phyloP scores from a whole-genome alignment of 2,329 filamentous ascomycete genomes.

The Bipolaris gigantea region DNA sequence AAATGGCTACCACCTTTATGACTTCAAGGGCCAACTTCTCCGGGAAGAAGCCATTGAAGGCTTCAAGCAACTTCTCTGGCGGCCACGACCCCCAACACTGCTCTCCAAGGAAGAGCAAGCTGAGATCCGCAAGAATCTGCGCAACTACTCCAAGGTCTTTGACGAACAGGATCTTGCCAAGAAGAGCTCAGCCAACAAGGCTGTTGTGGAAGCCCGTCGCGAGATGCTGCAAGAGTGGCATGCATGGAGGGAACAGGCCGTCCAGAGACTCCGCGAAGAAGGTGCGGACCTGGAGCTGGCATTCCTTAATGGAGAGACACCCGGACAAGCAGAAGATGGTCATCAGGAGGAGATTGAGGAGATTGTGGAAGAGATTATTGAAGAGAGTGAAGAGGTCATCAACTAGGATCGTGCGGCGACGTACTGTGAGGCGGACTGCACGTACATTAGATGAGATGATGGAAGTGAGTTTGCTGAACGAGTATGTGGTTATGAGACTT shows the following conservation, averaged over 20 bases:
- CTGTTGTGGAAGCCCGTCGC: conserved; percentile 86
- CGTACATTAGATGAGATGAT: background rate
- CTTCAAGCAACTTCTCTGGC: conserved; percentile 97
- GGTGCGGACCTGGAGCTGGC: conserved; percentile 60
- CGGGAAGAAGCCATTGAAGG: conserved; percentile 92
- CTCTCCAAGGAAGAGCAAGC: conserved; percentile 97
- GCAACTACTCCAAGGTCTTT: conserved; percentile 92
- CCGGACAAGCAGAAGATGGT: conserved; percentile 51
- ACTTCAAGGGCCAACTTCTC: conserved; percentile 87
- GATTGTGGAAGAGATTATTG: conserved; percentile 86
- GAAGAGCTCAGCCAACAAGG: conserved; percentile 89
- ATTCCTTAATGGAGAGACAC: conserved; percentile 52
- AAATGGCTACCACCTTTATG: conserved; percentile 98
- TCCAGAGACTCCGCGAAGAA: conserved; percentile 64
- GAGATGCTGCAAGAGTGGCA: conserved; percentile 85
- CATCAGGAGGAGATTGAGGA: conserved; percentile 64
- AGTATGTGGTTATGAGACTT: background rate
- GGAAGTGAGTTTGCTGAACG: background rate
- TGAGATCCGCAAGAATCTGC: conserved; percentile 94
- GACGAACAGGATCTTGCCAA: conserved; percentile 94
- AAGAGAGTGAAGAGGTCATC: conserved; percentile 82
- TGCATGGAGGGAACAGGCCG: conserved; percentile 75
- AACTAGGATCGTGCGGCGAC: conserved; percentile 15
- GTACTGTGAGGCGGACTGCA: background rate
- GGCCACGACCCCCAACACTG: conserved; percentile 86